phyloP scores from a whole-genome alignment of 1,284 basidiomycete genomes.

The Golubevia pallescens region DNA sequence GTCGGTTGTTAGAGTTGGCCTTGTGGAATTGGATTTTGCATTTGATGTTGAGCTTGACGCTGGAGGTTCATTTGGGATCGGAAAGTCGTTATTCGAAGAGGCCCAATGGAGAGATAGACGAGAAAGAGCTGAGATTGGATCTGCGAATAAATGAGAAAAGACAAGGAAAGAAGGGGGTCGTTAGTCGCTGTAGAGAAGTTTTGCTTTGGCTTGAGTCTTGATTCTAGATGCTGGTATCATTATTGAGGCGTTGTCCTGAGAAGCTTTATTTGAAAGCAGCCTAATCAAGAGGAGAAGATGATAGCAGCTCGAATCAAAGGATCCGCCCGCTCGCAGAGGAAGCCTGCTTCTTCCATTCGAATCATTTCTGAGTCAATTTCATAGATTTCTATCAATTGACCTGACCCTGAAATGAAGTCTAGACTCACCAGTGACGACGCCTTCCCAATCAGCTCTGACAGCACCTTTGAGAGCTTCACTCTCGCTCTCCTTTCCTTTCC shows the following conservation, averaged over 20 bases:
- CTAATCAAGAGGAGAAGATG: too few species aligned
- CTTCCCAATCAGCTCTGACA: not conserved
- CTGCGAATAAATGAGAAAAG: conserved; percentile 10
- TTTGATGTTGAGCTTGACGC: not conserved
- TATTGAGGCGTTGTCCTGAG: too few species aligned
- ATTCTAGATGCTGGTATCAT: too few species aligned
- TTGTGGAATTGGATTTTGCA: not conserved
- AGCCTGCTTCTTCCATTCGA: conserved; percentile 6
- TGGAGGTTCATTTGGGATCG: not conserved
- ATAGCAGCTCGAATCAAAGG: too few species aligned
- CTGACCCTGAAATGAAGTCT: too few species aligned
- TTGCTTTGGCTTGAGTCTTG: too few species aligned
- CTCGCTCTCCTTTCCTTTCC: not conserved
- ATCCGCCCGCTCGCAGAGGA: too few species aligned
- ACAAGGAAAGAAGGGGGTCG: not conserved
- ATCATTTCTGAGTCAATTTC: not conserved
- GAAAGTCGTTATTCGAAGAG: conserved; percentile 8
- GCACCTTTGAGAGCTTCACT: not conserved
- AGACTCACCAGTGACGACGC: not conserved
- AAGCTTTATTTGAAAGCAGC: too few species aligned
- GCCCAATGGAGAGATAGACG: conserved; percentile 24
- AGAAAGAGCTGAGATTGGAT: conserved; percentile 26
- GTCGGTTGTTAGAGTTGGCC: not conserved
- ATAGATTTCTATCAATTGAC: too few species aligned
- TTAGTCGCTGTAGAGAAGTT: too few species aligned